Base-by-base conservation (phyloP, 2,329 filamentous ascomycete genomes). In the Botrytis tulipae region DNA sequence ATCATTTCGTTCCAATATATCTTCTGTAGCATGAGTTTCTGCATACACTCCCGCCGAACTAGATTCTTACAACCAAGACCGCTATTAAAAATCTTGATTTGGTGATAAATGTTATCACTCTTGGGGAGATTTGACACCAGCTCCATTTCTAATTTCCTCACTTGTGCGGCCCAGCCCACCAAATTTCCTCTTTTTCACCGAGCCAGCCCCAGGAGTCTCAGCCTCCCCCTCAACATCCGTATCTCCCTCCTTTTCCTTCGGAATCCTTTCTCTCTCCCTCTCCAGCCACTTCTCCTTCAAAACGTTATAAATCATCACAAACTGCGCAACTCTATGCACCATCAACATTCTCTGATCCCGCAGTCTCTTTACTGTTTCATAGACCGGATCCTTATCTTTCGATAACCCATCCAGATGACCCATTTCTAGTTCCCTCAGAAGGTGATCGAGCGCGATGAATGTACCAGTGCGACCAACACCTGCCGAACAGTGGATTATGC, bases 391-490 rank as follows among this genome's bases (percentile, higher is more conserved):
- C 3, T 54, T 63, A 22, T 69, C 60, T 54, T 73, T 65, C 8
- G 35, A 54, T 8, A 76, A 18, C 8, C 71, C 18, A 20, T 75
- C 75, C 35, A 73, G 71, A 29, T 74, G 71, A 2, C 71, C 74
- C 29, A 74, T 57, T 9, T 76, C 60, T 25, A 76, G 61, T 66
- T 76, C 75, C 37, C 74, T 60, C 25, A 75, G 35, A 18, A 77
- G 71, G 42, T 76, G 71, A 69, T 77, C 75, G 1, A 77, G 62
- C 29, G 74, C 74, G 22, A 77, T 76, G 80, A 98, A 98, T 0
- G 95, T 95, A 7, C 95, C 95, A 0, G 95, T 98, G 32, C 95
- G 91, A 0, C 95, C 95, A 82, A 96, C 98, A 0, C 96, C 95
- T 4, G 95, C 95, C 69, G 93, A 97, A 84, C 95, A 98, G 81